Evolutionary conservation across 1,139 yeast genomes (phyloP), one percentile per base, ranked within the genome.

Genomic region (Lodderomyces parapsilosis): DNA sequence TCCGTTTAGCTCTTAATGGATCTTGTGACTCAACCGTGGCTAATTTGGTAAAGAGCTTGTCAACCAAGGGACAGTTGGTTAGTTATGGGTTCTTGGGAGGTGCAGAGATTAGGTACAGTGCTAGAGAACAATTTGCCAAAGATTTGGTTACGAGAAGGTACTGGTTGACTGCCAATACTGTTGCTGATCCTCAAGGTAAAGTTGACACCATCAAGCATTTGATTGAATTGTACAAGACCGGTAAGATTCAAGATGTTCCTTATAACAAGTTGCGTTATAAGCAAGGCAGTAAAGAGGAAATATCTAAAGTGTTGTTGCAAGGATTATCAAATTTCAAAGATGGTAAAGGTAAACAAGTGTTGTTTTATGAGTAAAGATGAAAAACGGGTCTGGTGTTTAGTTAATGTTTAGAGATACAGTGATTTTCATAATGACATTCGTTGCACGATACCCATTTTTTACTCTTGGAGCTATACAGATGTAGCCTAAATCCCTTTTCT

Each of bases 161-260:
- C 67, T 91, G 98, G 97, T 78, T 90, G 42, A 85, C 96, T 8
- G 82, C 76, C 33, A 84, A 86, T 68, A 76, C 83, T 47, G 76
- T 78, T 53, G 63, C 69, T 43, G 68, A 86, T 54, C 89, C 91
- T 2, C 44, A 74, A 23, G 72, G 75, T 44, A 86, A 88, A 62
- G 64, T 68, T 43, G 66, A 71, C 10, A 78, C 87, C 18, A 71
- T 88, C 39, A 57, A 68, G 20, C 79, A 74, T 42, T 71, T 90
- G 40, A 71, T 86, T 25, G 68, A 75, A 42, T 68, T 86, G 60
- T 85, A 83, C 62, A 74, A 78, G 49, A 62, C 70, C 6, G 87
- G 85, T 13, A 67, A 79, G 68, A 55, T 74, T 49, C 62, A 67
- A 24, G 88, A 81, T 48, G 76, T 82, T 4, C 76, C 80, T 2